Conservation (phyloP, 2,329 filamentous ascomycete genomes). For the Stachybotrys chartarum region DNA sequence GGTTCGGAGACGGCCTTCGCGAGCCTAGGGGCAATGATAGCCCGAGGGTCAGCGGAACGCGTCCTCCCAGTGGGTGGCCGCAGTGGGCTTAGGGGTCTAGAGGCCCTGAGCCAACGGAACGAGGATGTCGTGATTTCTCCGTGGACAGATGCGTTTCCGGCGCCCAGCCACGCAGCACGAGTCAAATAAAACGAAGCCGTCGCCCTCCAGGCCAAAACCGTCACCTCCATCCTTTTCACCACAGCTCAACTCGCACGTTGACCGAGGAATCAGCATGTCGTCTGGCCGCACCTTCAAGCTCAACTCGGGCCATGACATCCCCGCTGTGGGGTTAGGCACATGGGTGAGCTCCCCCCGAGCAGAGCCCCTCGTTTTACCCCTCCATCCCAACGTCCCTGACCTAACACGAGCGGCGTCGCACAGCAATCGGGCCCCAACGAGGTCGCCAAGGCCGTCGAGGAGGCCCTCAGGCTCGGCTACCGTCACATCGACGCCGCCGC, state of each 20-base stretch:
- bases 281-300: constrained; percentile 18
- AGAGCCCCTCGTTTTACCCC: background rate
- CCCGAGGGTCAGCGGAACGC: background rate
- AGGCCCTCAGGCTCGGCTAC: constrained; percentile 37
- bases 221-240: background rate
- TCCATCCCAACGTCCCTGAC: background rate
- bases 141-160: background rate
- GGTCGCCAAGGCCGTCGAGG: constrained; percentile 30
- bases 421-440: constrained; percentile 40
- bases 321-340: constrained; percentile 23
- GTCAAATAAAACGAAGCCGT: background rate
- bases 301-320: constrained; percentile 22
- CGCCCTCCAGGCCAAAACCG: background rate
- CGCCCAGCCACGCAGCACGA: background rate
- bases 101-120: background rate
- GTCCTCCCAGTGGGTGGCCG: background rate
- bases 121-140: background rate
- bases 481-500: constrained; percentile 42
- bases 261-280: constrained; percentile 11
- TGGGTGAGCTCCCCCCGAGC: constrained; percentile 15
- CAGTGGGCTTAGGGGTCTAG: background rate
- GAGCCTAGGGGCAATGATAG: background rate
- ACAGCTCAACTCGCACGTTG: background rate
- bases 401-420: background rate
- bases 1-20: too few relatives aligned